These are phyloP conservation scores for Purpureocillium takamizusanense DNA, from an alignment of 2,329 filamentous ascomycete species.

Conservation along the genomic window DNA sequence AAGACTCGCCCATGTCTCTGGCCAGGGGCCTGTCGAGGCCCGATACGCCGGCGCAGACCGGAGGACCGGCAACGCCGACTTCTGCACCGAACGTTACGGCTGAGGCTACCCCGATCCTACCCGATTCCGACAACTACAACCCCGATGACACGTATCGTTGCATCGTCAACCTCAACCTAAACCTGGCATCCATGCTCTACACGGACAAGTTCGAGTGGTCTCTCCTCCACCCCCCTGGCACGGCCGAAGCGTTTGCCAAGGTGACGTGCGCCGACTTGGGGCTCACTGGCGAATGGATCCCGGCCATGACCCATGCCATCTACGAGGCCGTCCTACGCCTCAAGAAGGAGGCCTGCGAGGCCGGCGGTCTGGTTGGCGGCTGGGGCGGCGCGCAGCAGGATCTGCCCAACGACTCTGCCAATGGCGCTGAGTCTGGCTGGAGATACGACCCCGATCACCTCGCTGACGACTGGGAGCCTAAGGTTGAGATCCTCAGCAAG, in stretches of 20 bases:
- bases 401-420: constrained; percentile 81
- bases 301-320: constrained; percentile 89
- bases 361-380: constrained; percentile 73
- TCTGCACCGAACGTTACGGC: constrained; percentile 53
- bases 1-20: constrained; percentile 28
- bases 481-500: constrained; percentile 73
- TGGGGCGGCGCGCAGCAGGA: constrained; percentile 53
- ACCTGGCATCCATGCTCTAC: constrained; percentile 83
- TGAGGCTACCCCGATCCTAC: constrained; percentile 51
- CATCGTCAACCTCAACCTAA: constrained; percentile 83
- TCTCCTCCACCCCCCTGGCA: constrained; percentile 79
- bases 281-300: constrained; percentile 84
- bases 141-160: constrained; percentile 93
- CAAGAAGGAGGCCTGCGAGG: constrained; percentile 95
- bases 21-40: constrained; percentile 34
- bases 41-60: constrained; percentile 48
- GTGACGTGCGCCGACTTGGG: constrained; percentile 89
- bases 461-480: constrained; percentile 75
- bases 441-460: constrained; percentile 89
- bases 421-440: constrained; percentile 81
- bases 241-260: constrained; percentile 85
- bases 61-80: constrained; percentile 40
- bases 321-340: constrained; percentile 88
- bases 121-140: constrained; percentile 66
- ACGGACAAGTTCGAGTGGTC: constrained; percentile 99